These are phyloP conservation scores for Tulasnella sp. DNA, from an alignment of 768 basidiomycete species.

Conservation along the genomic window DNA sequence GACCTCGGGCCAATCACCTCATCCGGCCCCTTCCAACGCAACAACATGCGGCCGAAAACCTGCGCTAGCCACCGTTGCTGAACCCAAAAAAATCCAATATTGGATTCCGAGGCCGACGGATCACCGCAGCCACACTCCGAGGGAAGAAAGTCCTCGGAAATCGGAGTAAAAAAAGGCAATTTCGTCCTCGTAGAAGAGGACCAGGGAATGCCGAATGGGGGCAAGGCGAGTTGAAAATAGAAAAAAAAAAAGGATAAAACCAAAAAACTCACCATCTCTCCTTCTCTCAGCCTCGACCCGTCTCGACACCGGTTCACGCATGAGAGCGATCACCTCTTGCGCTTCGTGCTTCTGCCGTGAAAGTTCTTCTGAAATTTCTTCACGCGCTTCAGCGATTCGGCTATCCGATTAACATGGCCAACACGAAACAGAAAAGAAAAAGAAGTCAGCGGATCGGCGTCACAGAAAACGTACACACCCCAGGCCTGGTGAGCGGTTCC, in stretches of 20 bases:
- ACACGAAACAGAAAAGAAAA: not conserved
- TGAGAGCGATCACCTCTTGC: conserved; percentile 51
- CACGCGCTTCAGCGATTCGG: not conserved
- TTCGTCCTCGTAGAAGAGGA: not conserved
- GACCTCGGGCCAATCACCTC: not conserved
- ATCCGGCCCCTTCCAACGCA: not conserved
- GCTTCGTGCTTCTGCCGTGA: conserved; percentile 55
- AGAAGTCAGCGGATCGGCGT: not conserved
- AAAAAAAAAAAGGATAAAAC: not conserved
- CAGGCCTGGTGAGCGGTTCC: not conserved
- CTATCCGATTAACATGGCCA: not conserved
- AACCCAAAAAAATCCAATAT: not conserved
- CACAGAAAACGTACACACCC: not conserved
- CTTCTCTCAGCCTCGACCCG: conserved; percentile 56
- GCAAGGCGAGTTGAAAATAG: too few relatives aligned
- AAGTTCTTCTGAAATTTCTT: conserved; percentile 43
- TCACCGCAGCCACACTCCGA: not conserved
- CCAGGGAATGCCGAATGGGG: not conserved
- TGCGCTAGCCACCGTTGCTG: not conserved
- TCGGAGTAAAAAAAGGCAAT: not conserved
- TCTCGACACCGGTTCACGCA: conserved; percentile 59
- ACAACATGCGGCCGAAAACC: not conserved
- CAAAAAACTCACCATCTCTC: conserved; percentile 48
- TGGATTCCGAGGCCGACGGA: not conserved
- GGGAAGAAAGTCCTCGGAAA: not conserved